phyloP scores from a whole-genome alignment of 805 yeast species.

The Yamadazyma nakazawae region DNA sequence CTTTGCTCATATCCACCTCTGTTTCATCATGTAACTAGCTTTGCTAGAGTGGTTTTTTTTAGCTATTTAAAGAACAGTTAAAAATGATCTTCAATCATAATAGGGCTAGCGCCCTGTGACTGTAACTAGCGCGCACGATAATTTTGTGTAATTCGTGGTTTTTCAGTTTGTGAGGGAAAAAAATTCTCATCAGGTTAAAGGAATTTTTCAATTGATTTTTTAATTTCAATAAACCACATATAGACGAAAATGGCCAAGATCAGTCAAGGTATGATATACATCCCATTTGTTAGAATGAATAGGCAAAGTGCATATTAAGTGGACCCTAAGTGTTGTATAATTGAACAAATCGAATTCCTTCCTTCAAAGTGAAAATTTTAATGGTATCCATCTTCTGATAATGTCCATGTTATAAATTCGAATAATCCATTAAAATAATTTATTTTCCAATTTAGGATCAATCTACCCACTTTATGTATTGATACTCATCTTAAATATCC shows the following conservation, averaged over 20 bases:
- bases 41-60: no score
- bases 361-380: neutral
- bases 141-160: conserved; percentile 3
- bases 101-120: conserved; percentile 10
- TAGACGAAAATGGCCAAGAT: conserved; percentile 53
- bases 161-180: conserved; percentile 6
- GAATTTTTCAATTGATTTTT: conserved; percentile 15
- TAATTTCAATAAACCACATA: conserved; percentile 9
- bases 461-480: no score
- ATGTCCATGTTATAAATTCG: no score
- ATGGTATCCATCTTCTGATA: neutral
- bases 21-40: no score
- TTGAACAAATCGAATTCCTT: neutral
- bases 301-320: neutral
- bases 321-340: no score
- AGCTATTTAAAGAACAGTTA: no score
- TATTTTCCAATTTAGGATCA: no score
- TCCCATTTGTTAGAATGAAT: neutral
- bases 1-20: neutral
- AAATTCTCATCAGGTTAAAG: conserved; percentile 12
- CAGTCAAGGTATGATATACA: conserved; percentile 49
- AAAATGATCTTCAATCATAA: neutral
- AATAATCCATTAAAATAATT: no score
- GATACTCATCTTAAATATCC: no score
- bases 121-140: neutral